Evolutionary conservation across 352 stramenopile genomes (phyloP).

Genomic region (Phytophthora lateralis): DNA sequence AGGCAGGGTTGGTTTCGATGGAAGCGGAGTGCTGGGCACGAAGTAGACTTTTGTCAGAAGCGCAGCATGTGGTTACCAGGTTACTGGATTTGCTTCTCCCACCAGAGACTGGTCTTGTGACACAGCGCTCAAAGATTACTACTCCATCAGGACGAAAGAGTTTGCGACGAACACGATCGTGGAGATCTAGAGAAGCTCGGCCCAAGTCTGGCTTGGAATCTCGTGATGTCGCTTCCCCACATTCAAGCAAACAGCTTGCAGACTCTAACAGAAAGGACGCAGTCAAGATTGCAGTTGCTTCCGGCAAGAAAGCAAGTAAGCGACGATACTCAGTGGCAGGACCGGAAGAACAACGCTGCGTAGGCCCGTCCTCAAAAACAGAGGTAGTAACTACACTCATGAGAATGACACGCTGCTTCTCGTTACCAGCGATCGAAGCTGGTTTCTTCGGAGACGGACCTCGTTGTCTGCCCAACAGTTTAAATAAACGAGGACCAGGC

Average conservation of each 20-base stretch:
- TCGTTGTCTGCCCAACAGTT: constrained; percentile 33
- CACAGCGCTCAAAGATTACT: constrained; percentile 1
- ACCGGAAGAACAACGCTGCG: background rate
- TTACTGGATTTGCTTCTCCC: constrained; percentile 13
- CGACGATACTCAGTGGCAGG: constrained; percentile 8
- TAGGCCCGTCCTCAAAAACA: background rate
- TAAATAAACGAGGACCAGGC: constrained; percentile 42
- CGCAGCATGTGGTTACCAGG: constrained; percentile 34
- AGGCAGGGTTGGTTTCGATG: constrained; percentile 42
- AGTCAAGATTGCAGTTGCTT: background rate
- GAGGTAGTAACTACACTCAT: constrained; percentile 12
- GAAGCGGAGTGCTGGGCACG: constrained; percentile 69
- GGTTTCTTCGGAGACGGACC: constrained; percentile 48
- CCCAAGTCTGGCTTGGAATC: background rate
- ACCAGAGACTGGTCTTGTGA: constrained; percentile 2
- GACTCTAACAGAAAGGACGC: background rate
- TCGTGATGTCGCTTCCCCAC: background rate
- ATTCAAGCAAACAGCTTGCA: background rate
- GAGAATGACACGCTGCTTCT: constrained; percentile 51
- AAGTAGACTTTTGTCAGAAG: constrained; percentile 48
- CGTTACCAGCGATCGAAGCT: constrained; percentile 48
- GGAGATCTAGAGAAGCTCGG: background rate
- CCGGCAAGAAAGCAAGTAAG: background rate
- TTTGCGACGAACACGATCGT: background rate
- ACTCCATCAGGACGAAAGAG: background rate